Percentiles rank a stretch among this genome's conserved stretches.
These are phyloP conservation scores for Apiospora malaysiana DNA, from an alignment of 2,329 filamentous ascomycete species.

Conservation along the genomic window DNA sequence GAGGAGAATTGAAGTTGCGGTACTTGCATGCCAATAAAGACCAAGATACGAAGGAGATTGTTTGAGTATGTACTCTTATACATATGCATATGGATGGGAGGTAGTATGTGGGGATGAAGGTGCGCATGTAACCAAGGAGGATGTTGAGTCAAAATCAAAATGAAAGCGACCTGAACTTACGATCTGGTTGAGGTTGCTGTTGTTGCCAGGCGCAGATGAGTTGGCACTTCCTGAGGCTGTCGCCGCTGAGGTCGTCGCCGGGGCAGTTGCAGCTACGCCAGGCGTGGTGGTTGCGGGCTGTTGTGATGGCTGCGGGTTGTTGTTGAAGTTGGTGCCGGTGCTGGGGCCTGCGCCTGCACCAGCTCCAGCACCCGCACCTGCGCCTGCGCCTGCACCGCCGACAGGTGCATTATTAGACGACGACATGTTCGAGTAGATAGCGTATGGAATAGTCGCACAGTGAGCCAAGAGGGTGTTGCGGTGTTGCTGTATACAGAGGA, in stretches of 20 bases:
- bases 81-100: too few species aligned
- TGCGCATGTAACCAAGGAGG: neutral
- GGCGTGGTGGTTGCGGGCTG: slow-evolving; percentile 28
- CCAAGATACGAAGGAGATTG: neutral
- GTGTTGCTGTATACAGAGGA: neutral
- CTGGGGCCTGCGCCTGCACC: slow-evolving; percentile 28
- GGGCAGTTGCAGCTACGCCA: slow-evolving; percentile 31
- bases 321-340: slow-evolving; percentile 29
- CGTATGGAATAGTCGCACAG: too few species aligned
- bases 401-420: slow-evolving; percentile 36
- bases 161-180: slow-evolving; percentile 60
- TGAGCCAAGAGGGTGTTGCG: neutral
- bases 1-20: neutral
- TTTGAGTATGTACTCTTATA: neutral
- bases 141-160: neutral
- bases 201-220: slow-evolving; percentile 57
- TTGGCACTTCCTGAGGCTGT: slow-evolving; percentile 32
- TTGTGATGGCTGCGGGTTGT: slow-evolving; percentile 21
- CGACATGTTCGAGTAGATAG: neutral
- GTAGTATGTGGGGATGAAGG: neutral
- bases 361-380: slow-evolving; percentile 31
- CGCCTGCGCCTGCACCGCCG: slow-evolving; percentile 18
- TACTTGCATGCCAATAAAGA: neutral
- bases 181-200: slow-evolving; percentile 93
- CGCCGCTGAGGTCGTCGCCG: slow-evolving; percentile 27